Evolutionary conservation across 805 yeast species (phyloP).

Genomic region (Citeromyces matritensis): DNA sequence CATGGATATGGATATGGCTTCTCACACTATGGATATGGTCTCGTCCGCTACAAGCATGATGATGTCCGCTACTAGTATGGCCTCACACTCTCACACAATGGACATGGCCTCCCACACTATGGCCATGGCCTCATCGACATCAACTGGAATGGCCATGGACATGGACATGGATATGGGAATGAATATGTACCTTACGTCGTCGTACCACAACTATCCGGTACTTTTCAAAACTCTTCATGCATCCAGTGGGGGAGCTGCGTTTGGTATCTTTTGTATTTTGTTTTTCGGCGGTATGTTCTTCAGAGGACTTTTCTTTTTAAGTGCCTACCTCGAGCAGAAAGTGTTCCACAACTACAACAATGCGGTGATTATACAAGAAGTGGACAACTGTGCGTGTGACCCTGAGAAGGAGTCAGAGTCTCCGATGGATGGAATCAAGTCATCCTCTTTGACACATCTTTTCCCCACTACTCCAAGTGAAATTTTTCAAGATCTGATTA

Average conservation of each 20-base stretch:
- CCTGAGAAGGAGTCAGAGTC: constrained; percentile 4
- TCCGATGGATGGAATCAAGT: neutral
- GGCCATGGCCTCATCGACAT: constrained; percentile 2
- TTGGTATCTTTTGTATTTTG: constrained; percentile 55
- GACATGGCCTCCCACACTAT: no score
- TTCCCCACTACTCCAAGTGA: constrained; percentile 16
- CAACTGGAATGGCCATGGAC: constrained; percentile 3
- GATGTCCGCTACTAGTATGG: no score
- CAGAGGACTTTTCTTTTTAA: constrained; percentile 42
- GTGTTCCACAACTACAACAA: constrained; percentile 34
- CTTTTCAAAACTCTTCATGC: constrained; percentile 43
- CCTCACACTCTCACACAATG: no score
- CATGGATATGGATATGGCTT: no score
- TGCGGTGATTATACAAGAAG: constrained; percentile 12
- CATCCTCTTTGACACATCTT: constrained; percentile 8
- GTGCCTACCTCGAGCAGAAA: constrained; percentile 51
- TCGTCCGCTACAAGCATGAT: no score
- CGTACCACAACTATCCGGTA: constrained; percentile 42
- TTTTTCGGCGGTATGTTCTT: constrained; percentile 43
- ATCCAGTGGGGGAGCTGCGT: constrained; percentile 39
- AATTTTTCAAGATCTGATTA: constrained; percentile 33
- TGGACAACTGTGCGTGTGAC: constrained; percentile 18
- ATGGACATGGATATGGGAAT: constrained; percentile 21
- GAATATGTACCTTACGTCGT: constrained; percentile 42
- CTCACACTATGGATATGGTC: no score